Base-by-base conservation (phyloP, 495 filamentous ascomycete species). In the Thermochaetoides thermophila region DNA sequence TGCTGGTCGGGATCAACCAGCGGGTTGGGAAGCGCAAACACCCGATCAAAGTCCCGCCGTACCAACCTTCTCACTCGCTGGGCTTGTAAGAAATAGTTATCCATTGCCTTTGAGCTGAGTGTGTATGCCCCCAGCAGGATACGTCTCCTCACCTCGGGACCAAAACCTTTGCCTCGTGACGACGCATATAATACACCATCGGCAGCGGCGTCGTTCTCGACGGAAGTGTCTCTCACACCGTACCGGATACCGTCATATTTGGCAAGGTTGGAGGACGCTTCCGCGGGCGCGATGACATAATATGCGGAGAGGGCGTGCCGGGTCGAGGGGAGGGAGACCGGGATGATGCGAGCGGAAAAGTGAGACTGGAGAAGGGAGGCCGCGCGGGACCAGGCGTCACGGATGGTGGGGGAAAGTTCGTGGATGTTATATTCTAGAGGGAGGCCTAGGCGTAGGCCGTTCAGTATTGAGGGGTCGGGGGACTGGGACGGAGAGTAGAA, bases 221-320 rank as follows among this genome's bases (percentile, higher is more conserved):
- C 18, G n/a, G 40, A 28, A 2, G 17, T 27, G 11, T 43, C 37
- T 1, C 32, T 15, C 27, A 55, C 63, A 2, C 89, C 89, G 52
- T 93, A 99, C 11, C 89, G 78, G 8, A 95, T 69, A 6, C 91
- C 89, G 46, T 99, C 89, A 51, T 93, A 99, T 56, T 89, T 94
- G 30, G 89, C 80, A n/a, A 99, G 71, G 39, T 99, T 99, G 12
- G 87, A 95, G 9, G 81, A 84, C 10, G 91, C 91, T 60, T 99
- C 89, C 9, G 89, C 84, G 0, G 91, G 82, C 5, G 89, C 89
- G 40, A 99, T 74, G 29, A 96, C 66, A 49, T 99, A 99, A 54
- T 99, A 99, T 20, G 89, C 79, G 3, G 84, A 78, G 7, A 99
- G 64, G 1, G 89, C 91, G 37, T 79, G 74, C 33, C 71, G 73